These are phyloP conservation scores for Aspergillus cristatus DNA, from an alignment of 495 filamentous ascomycete genomes.

Conservation along the genomic window DNA sequence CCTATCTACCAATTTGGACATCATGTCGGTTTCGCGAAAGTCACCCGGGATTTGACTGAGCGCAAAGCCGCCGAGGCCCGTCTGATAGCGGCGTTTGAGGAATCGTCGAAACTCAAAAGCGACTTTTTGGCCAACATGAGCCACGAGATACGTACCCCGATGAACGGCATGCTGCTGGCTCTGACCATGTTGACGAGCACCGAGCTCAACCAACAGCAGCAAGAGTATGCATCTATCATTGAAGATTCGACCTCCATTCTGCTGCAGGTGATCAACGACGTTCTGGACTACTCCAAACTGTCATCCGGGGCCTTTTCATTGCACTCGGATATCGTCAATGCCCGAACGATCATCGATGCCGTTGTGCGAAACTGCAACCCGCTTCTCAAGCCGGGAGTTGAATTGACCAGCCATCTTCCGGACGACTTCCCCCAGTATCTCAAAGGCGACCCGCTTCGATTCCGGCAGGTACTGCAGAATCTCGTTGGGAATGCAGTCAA, in stretches of 20 bases:
- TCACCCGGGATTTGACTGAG: constrained; percentile 56
- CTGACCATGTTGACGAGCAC: constrained; percentile 61
- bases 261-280: constrained; percentile 85
- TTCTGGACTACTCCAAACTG: constrained; percentile 80
- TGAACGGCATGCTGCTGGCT: constrained; percentile 70
- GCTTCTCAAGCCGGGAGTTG: constrained; percentile 49
- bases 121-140: constrained; percentile 76
- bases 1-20: constrained; percentile 47
- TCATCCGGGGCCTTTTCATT: constrained; percentile 79
- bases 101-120: constrained; percentile 54
- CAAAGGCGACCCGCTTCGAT: constrained; percentile 64
- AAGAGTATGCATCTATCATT: constrained; percentile 68
- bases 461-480: constrained; percentile 79
- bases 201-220: constrained; percentile 55
- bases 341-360: constrained; percentile 45
- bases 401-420: constrained; percentile 42
- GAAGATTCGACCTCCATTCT: constrained; percentile 71
- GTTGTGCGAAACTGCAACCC: constrained; percentile 45
- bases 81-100: constrained; percentile 54
- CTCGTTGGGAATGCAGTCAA: constrained; percentile 85
- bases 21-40: constrained; percentile 56
- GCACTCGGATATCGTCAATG: constrained; percentile 59
- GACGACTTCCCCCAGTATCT: constrained; percentile 30
- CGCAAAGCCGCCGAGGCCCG: constrained; percentile 47
- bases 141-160: constrained; percentile 80